Percentiles rank a stretch among this genome's conserved stretches.
These are phyloP conservation scores for Ulota crispa DNA, from an alignment of 225 moss, liverwort and hornwort genomes.

Conservation along the genomic window DNA sequence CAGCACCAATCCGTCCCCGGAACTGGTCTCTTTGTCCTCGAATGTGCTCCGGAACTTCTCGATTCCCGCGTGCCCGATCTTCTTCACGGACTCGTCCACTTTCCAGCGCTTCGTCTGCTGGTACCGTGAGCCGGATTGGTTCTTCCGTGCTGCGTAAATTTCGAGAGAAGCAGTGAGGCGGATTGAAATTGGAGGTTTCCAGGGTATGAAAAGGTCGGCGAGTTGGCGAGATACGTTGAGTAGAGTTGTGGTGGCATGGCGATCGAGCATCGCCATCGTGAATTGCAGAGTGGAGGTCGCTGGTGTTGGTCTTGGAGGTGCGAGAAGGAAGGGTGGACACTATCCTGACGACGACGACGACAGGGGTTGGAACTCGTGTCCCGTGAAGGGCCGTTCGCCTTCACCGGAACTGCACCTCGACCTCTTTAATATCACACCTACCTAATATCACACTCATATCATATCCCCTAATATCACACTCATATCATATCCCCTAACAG, in stretches of 20 bases:
- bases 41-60: constrained; percentile 50
- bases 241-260: background rate
- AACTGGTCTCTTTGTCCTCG: constrained; percentile 39
- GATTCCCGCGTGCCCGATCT: constrained; percentile 55
- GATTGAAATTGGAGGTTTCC: background rate
- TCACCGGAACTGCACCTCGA: background rate
- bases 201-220: background rate
- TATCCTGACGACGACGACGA: background rate
- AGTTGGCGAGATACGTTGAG: background rate
- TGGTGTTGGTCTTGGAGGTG: too few relatives aligned
- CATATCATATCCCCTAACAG: too few relatives aligned
- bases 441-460: too few relatives aligned
- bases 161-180: background rate
- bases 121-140: constrained; percentile 48
- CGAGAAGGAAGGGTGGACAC: background rate
- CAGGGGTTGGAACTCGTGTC: constrained; percentile 22
- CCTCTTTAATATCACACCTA: background rate
- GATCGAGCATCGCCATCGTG: constrained; percentile 32
- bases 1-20: constrained; percentile 29
- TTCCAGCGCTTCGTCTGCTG: constrained; percentile 69
- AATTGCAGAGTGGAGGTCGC: background rate
- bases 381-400: constrained; percentile 31
- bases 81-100: constrained; percentile 60
- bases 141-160: constrained; percentile 48
- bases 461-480: too few relatives aligned